phyloP scores from a whole-genome alignment of 1,284 basidiomycete species.

The Cronartium ribicola region DNA sequence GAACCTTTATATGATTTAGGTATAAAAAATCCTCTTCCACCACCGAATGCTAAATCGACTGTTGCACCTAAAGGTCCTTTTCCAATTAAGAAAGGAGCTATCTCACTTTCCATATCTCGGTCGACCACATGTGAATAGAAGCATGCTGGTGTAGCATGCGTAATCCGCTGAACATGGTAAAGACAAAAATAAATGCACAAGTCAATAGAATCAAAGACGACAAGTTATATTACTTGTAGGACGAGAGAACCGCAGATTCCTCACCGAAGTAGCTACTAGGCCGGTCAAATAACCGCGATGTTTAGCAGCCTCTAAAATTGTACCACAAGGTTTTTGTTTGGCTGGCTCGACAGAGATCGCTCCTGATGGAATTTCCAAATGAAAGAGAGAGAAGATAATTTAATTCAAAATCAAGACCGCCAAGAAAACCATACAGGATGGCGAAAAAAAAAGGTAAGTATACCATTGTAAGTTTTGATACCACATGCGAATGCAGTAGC shows the following conservation, averaged over 20 bases:
- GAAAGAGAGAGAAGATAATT: neutral
- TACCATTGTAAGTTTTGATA: constrained; percentile 52
- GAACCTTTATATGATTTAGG: constrained; percentile 47
- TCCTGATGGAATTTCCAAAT: constrained; percentile 3
- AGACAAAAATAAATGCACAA: constrained; percentile 1
- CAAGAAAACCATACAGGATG: neutral
- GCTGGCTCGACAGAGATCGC: constrained; percentile 51
- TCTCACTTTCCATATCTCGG: constrained; percentile 45
- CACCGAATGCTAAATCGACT: constrained; percentile 53
- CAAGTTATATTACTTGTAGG: neutral
- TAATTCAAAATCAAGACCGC: no score
- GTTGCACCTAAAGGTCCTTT: constrained; percentile 41
- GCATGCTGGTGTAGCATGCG: constrained; percentile 51
- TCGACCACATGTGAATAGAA: constrained; percentile 52
- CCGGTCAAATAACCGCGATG: constrained; percentile 51
- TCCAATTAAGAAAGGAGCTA: constrained; percentile 46
- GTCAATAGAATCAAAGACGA: neutral
- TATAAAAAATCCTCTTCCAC: constrained; percentile 52
- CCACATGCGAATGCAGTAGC: constrained; percentile 53
- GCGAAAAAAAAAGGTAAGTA: neutral
- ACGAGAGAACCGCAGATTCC: neutral
- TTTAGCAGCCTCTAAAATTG: constrained; percentile 53
- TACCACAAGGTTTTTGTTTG: constrained; percentile 49
- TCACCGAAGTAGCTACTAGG: constrained; percentile 50
- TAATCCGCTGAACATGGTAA: constrained; percentile 44